Evolutionary conservation across 2,329 filamentous ascomycete genomes (phyloP), one percentile per base, ranked within the genome.

Genomic region (Scedosporium aurantiacum): DNA sequence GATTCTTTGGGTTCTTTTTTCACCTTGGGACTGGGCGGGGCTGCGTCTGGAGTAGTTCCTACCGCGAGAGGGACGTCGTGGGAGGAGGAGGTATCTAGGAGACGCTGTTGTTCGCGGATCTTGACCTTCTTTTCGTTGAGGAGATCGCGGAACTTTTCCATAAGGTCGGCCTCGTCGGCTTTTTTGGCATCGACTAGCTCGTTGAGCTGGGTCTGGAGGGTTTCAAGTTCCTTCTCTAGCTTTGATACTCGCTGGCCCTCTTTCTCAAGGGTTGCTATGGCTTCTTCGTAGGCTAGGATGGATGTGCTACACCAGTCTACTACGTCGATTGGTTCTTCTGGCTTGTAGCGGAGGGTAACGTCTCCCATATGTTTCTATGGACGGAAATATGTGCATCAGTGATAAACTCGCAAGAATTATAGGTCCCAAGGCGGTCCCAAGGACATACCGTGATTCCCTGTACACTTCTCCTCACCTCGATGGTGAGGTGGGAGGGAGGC

Each of bases 81-180:
- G 60, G 79, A 78, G 2, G 79, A 78, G 2, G 76, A 77, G 2
- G 74, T 66, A 3, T 75, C 71, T 25, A 91, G 72, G 21, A 88
- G 72, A 45, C 82, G 79, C 67, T 88, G 85, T 72, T 91, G 88
- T 67, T 91, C 82, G 52, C 89, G 76, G 58, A 92, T 91, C 73
- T 89, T 91, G 60, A 86, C 76, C 72, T 92, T 92, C 75, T 93
- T 93, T 70, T 88, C 83, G 66, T 92, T 92, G 1, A 92, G 75
- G 2, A 93, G 75, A 61, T 82, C 77, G 61, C 83, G 80, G 66
- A 90, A 90, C 69, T 90, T 90, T 63, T 82, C 81, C 1, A 92
- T 73, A 61, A 92, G 74, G 18, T 80, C 79, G 1, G 79, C 78
- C 71, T 92, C 88, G 64, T 90, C 81, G 18, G 83, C 81, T 56